Evolutionary conservation across 257 asterid species (phyloP).

Genomic region (Gentiana macrophylla): DNA sequence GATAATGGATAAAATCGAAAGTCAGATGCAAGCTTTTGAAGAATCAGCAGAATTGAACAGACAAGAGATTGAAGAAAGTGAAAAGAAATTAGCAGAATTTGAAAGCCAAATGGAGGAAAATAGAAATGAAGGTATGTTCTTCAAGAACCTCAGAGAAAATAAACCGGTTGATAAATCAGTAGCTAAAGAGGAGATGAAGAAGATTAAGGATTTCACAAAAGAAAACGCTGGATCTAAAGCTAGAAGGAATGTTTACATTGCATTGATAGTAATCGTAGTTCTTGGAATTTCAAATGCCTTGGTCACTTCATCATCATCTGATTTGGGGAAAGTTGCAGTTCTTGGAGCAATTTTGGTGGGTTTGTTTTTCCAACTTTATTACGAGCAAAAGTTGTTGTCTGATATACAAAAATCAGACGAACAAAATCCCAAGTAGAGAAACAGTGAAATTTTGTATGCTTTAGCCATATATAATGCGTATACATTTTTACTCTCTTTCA

Average conservation of each 20-base stretch:
- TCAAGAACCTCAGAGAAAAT: conserved; percentile 50
- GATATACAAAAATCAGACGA: conserved; percentile 28
- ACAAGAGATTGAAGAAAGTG: conserved; percentile 54
- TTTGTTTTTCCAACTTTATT: conserved; percentile 58
- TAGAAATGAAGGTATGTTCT: conserved; percentile 81
- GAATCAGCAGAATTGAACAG: conserved; percentile 68
- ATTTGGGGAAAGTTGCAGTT: conserved; percentile 61
- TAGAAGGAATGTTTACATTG: conserved; percentile 70
- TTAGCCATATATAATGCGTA: too few relatives aligned
- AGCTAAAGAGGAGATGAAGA: conserved; percentile 51
- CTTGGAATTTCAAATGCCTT: conserved; percentile 49
- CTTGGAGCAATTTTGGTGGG: conserved; percentile 72
- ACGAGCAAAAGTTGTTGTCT: conserved; percentile 57
- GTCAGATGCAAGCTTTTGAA: conserved; percentile 80
- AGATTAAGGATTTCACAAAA: conserved; percentile 41
- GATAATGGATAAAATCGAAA: conserved; percentile 82
- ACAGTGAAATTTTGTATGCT: conserved; percentile 12
- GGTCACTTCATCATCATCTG: conserved; percentile 27
- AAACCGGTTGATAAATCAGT: conserved; percentile 43
- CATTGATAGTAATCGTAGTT: conserved; percentile 48
- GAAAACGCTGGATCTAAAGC: conserved; percentile 51
- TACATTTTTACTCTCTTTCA: too few relatives aligned
- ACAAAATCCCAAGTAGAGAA: conserved; percentile 27
- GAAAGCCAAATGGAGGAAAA: conserved; percentile 48
- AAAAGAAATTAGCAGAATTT: conserved; percentile 45